These are phyloP conservation scores for Inonotus obliquus DNA, from an alignment of 1,284 basidiomycete species.

Conservation along the genomic window DNA sequence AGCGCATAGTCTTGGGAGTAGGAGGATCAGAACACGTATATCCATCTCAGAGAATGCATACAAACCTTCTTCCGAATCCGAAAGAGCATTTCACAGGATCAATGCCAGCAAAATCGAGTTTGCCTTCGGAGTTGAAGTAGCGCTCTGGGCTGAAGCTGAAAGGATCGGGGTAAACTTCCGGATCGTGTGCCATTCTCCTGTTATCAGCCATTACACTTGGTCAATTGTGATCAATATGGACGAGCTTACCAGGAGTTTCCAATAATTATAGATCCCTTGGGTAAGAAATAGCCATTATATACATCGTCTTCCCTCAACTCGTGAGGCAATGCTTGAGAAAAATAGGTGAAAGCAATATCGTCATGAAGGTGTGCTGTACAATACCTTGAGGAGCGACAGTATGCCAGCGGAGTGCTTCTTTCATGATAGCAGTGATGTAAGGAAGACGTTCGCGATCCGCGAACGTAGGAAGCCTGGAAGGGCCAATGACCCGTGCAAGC, in stretches of 20 bases:
- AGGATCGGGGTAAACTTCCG: conserved; percentile 13
- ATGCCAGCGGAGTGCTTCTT: conserved; percentile 64
- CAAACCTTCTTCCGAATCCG: conserved; percentile 17
- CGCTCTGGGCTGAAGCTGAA: conserved; percentile 16
- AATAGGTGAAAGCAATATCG: neutral
- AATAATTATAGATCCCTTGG: conserved; percentile 18
- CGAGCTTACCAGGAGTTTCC: conserved; percentile 18
- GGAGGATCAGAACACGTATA: neutral
- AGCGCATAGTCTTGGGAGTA: conserved; percentile 11
- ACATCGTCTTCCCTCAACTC: conserved; percentile 17
- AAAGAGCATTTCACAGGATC: conserved; percentile 13
- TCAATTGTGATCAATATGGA: neutral
- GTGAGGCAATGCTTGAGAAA: conserved; percentile 18
- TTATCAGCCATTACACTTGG: neutral
- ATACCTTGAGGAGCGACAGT: conserved; percentile 37
- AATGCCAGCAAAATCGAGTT: conserved; percentile 4
- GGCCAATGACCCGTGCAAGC: conserved; percentile 56
- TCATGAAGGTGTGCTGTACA: neutral
- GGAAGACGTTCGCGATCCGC: conserved; percentile 55
- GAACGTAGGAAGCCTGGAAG: conserved; percentile 55
- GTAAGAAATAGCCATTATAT: conserved; percentile 19
- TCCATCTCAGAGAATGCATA: neutral
- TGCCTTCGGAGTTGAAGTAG: conserved; percentile 10
- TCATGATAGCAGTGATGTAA: conserved; percentile 53
- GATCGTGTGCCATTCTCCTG: conserved; percentile 19